Evolutionary conservation across 192 early-diverging fungal genomes (phyloP), one percentile per base, ranked within the genome.

Genomic region (Coemansia sp.): DNA sequence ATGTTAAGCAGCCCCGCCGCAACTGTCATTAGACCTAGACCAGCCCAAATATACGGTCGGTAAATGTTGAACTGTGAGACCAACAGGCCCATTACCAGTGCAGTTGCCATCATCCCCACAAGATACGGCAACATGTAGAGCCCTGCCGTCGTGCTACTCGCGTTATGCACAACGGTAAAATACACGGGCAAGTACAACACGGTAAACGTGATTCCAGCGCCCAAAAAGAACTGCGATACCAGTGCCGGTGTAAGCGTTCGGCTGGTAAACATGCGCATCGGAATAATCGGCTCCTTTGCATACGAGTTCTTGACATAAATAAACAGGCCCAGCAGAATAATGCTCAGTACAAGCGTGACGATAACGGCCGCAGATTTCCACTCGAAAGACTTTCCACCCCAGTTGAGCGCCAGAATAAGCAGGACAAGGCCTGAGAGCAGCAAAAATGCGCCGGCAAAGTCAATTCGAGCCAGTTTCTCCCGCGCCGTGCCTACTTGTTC

Each of bases 281-380:
- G 88, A 31, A 93, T 83, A 38, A 96, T 77, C 5, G 93, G 92
- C 59, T 91, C 85, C 6, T 72, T 59, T 2, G 92, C 84, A 17
- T 86, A 19, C 42, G 80, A 78, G 25, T 62, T 40, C 72, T 95
- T 90, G 9, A 90, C 71, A 20, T 74, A 69, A 4, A 76, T 78
- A 62, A 93, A 93, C 9, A 66, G 68, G 8, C 63, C 17, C 19
- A 85, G 54, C n/a, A 86, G 25, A 5, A 78, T 36, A 11, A 47
- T 62, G 19, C 90, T 87, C 38, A 87, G 63, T 10, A 70, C 56
- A 23, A 75, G 64, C 9, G 65, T 46, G 2, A 53, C 59, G 54
- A 87, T 83, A 21, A 89, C 74, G 4, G 81, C 54, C 1, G 83
- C 70, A 2, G 82, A 79, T 22, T 72, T 78, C 92, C 92, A 95